phyloP scores from a whole-genome alignment of 331 rosid species.

The Acacia concinna region DNA sequence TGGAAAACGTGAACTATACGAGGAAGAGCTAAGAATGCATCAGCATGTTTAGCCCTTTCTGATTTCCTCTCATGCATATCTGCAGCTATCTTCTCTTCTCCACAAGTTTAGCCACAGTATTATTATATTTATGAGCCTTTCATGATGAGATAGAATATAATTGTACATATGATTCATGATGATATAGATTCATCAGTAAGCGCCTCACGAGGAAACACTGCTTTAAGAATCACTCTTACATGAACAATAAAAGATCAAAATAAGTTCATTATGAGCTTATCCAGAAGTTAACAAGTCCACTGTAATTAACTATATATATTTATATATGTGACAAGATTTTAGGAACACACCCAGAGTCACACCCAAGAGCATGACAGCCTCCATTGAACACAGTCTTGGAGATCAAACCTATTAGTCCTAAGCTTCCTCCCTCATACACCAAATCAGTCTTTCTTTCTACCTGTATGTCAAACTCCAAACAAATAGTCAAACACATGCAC shows the following conservation, averaged over 20 bases:
- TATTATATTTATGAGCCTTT: background rate
- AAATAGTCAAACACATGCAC: background rate
- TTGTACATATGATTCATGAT: background rate
- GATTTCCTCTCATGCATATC: conserved; percentile 62
- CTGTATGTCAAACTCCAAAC: conserved; percentile 27
- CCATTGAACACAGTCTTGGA: conserved; percentile 59
- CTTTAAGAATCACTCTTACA: conserved; percentile 66
- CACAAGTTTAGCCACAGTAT: conserved; percentile 38
- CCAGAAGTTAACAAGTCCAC: conserved; percentile 1
- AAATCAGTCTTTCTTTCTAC: conserved; percentile 57
- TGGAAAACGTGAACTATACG: too few species aligned
- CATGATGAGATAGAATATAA: background rate
- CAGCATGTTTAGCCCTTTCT: conserved; percentile 59
- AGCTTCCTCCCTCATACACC: conserved; percentile 79
- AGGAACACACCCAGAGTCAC: background rate
- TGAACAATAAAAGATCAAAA: too few species aligned
- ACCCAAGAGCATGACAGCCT: conserved; percentile 84
- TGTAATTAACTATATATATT: background rate
- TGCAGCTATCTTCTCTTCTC: conserved; percentile 47
- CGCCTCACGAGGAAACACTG: conserved; percentile 65
- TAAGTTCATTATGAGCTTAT: too few species aligned
- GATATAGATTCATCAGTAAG: background rate
- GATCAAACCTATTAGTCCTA: conserved; percentile 74
- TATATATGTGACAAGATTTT: background rate
- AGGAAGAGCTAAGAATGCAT: conserved; percentile 60